Evolutionary conservation across 352 stramenopile species (phyloP).

Genomic region (Phytopythium cucurbitacearum): DNA sequence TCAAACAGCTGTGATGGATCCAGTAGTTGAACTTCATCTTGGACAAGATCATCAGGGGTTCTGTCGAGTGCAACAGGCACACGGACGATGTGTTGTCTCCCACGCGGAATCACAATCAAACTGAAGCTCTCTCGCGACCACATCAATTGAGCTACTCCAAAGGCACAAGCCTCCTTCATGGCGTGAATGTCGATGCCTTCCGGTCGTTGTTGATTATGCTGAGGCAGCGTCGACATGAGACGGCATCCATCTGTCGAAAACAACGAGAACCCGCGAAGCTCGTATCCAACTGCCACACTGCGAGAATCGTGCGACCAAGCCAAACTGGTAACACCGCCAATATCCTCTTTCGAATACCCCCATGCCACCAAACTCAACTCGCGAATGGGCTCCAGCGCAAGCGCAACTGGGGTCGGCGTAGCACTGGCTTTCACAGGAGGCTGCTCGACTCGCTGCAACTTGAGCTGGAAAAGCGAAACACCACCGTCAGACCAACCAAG

Average conservation of each 20-base stretch:
- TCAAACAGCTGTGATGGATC: constrained; percentile 32
- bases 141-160: constrained; percentile 50
- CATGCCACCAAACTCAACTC: constrained; percentile 59
- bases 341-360: constrained; percentile 52
- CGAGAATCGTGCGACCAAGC: constrained; percentile 63
- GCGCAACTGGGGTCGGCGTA: neutral
- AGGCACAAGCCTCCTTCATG: constrained; percentile 54
- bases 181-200: constrained; percentile 12
- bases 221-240: constrained; percentile 78
- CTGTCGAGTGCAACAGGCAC: constrained; percentile 19
- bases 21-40: constrained; percentile 3
- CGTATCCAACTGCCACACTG: constrained; percentile 66
- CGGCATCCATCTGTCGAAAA: constrained; percentile 79
- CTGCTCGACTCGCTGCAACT: constrained; percentile 13
- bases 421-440: neutral
- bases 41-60: constrained; percentile 5
- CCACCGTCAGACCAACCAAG: constrained; percentile 74
- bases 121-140: constrained; percentile 63
- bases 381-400: constrained; percentile 52
- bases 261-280: constrained; percentile 63
- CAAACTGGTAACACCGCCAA: constrained; percentile 55
- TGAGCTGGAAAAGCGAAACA: constrained; percentile 59
- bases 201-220: constrained; percentile 61
- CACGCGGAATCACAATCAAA: constrained; percentile 56
- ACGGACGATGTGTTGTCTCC: constrained; percentile 32